Percentiles rank a stretch among this genome's conserved stretches.
Evolutionary conservation across 495 filamentous ascomycete genomes (phyloP).

Genomic region (Letharia columbiana): DNA sequence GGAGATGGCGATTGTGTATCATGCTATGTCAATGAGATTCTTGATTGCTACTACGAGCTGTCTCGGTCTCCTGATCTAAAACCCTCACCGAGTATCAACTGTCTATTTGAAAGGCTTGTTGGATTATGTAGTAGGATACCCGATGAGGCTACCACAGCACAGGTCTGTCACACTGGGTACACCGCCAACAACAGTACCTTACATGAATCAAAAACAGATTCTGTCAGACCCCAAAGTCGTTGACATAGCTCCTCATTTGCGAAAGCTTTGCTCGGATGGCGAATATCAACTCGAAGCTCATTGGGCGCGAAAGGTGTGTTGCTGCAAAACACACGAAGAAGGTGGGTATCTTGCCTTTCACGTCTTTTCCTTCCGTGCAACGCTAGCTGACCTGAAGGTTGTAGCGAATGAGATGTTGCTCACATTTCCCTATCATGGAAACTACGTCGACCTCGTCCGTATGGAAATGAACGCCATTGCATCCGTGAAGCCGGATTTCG

Average conservation of each 20-base stretch:
- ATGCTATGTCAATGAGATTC: slow-evolving; percentile 13
- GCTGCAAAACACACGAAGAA: slow-evolving; percentile 12
- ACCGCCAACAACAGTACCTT: neutral
- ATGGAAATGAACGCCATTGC: slow-evolving; percentile 35
- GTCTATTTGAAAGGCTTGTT: slow-evolving; percentile 32
- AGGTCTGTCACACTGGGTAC: slow-evolving; percentile 13
- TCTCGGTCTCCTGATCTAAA: slow-evolving; percentile 11
- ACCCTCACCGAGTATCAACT: slow-evolving; percentile 31
- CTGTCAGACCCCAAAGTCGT: slow-evolving; percentile 25
- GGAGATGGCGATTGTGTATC: slow-evolving; percentile 3
- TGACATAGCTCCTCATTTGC: slow-evolving; percentile 27
- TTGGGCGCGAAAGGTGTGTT: slow-evolving; percentile 31
- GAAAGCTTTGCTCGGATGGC: slow-evolving; percentile 31
- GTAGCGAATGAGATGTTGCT: slow-evolving; percentile 23
- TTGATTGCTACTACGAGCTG: slow-evolving; percentile 17
- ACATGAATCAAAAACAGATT: slow-evolving; percentile 20
- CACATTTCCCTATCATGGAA: slow-evolving; percentile 37
- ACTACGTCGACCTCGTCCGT: slow-evolving; percentile 36
- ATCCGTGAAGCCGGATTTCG: slow-evolving; percentile 19
- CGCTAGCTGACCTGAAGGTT: neutral
- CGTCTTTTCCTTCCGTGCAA: neutral
- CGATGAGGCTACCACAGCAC: slow-evolving; percentile 13
- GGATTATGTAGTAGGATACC: slow-evolving; percentile 27
- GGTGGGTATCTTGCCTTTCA: slow-evolving; percentile 12
- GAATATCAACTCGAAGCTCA: slow-evolving; percentile 35